A percentile compares a stretch with the other conserved stretches of the same genome.
Evolutionary conservation across 140 eudicot genomes (phyloP).

Genomic region (Oenanthe javanica): DNA sequence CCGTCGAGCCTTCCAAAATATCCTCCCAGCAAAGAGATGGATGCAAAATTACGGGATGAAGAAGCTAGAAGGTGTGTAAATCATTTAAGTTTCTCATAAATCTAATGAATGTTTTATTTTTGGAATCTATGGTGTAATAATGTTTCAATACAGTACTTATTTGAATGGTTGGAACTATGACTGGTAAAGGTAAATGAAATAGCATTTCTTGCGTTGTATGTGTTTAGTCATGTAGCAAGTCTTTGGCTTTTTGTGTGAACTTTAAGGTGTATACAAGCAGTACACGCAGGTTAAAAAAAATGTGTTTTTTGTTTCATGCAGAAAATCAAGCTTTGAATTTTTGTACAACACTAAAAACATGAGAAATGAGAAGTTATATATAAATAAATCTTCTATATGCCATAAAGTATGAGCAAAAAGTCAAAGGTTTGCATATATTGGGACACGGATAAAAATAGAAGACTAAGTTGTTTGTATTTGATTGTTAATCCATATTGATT

Average conservation of each 20-base stretch:
- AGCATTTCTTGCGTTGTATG: background rate
- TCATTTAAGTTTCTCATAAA: background rate
- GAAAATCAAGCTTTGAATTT: background rate
- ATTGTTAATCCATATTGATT: background rate
- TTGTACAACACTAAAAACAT: background rate
- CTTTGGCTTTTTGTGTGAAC: background rate
- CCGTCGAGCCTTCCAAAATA: slow-evolving; percentile 80
- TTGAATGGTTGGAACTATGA: background rate
- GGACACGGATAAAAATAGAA: background rate
- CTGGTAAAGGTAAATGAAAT: background rate
- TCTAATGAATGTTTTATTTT: background rate
- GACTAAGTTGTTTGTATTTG: background rate
- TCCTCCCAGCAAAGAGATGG: slow-evolving; percentile 87
- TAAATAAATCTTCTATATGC: background rate
- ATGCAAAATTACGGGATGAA: slow-evolving; percentile 74
- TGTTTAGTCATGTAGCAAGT: background rate
- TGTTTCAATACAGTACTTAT: slow-evolving; percentile 2
- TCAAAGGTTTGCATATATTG: background rate
- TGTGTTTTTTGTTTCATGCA: background rate
- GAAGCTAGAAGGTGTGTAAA: slow-evolving; percentile 67
- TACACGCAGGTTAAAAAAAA: background rate
- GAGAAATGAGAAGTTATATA: background rate
- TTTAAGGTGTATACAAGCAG: background rate
- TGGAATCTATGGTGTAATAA: background rate
- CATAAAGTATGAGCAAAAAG: background rate